Conservation (phyloP, 78 protist genomes). For the Capsaspora owczarzaki region DNA sequence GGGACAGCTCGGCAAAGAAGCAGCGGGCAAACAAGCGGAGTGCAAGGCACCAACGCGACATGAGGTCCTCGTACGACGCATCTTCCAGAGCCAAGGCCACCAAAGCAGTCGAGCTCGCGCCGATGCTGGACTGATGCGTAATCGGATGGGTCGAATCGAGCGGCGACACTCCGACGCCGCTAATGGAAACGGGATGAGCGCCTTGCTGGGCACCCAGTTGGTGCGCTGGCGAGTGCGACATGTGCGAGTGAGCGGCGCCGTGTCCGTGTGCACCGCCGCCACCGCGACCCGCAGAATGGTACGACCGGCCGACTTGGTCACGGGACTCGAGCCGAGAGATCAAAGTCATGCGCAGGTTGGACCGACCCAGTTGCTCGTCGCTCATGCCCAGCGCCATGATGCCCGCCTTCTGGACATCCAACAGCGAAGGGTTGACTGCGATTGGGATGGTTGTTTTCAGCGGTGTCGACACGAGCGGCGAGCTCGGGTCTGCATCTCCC, state of each 20-base stretch:
- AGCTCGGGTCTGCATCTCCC: background rate
- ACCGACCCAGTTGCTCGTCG: background rate
- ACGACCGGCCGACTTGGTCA: background rate
- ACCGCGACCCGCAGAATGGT: background rate
- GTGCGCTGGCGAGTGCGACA: no score
- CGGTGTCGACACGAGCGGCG: background rate
- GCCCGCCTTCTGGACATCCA: no score
- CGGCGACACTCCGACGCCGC: background rate
- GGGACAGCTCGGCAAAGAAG: background rate
- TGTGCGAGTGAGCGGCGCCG: background rate
- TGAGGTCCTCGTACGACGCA: background rate
- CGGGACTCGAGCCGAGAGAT: background rate
- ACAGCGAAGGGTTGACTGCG: background rate
- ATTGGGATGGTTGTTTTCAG: background rate
- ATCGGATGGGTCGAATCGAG: background rate
- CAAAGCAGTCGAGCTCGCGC: background rate
- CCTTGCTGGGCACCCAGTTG: no score
- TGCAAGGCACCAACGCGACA: background rate
- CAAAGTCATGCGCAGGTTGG: background rate
- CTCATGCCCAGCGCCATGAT: background rate
- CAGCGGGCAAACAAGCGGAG: background rate
- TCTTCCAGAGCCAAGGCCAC: background rate
- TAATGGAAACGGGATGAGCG: no score
- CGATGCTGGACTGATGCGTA: background rate
- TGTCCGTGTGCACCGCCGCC: background rate